A percentile compares a stretch with the other conserved stretches of the same genome.
These are phyloP conservation scores for Cladorrhinum sp. DNA, from an alignment of 2,329 filamentous ascomycete species.

Conservation along the genomic window DNA sequence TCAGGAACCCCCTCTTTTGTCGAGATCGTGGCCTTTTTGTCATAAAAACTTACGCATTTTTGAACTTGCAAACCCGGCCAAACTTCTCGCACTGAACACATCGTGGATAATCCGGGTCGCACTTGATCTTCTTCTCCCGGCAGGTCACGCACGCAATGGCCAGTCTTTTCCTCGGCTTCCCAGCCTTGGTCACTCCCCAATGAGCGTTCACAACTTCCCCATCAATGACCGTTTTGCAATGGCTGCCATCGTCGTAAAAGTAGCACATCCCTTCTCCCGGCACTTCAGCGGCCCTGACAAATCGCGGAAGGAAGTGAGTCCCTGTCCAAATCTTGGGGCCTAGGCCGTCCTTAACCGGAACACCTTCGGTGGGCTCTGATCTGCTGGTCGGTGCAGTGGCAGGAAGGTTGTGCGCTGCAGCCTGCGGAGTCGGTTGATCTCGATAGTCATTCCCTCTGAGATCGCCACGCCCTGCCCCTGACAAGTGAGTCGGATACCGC, in stretches of 20 bases:
- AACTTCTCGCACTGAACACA: conserved; percentile 93
- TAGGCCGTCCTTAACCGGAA: conserved; percentile 56
- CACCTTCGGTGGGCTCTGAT: conserved; percentile 39
- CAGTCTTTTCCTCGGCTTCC: conserved; percentile 85
- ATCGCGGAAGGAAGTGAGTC: conserved; percentile 64
- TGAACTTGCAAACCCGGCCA: conserved; percentile 78
- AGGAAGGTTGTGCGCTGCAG: neutral
- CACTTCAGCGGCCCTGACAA: conserved; percentile 62
- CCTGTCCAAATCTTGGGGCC: conserved; percentile 70
- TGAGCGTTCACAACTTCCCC: conserved; percentile 84
- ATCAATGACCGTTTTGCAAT: conserved; percentile 80
- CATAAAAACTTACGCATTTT: conserved; percentile 69
- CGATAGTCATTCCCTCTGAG: conserved; percentile 30
- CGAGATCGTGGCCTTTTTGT: neutral
- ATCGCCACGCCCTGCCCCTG: conserved; percentile 33
- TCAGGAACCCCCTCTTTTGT: neutral
- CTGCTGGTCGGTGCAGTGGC: conserved; percentile 30
- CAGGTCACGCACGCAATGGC: conserved; percentile 93
- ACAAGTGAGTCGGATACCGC: conserved; percentile 37
- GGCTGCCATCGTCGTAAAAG: conserved; percentile 80
- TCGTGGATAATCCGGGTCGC: conserved; percentile 81
- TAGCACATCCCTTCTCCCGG: conserved; percentile 79
- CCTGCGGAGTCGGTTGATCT: conserved; percentile 29
- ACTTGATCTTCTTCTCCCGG: conserved; percentile 97
- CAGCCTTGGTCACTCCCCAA: conserved; percentile 92